Conservation (phyloP, 306 rosid species). For the Delonix regia region DNA sequence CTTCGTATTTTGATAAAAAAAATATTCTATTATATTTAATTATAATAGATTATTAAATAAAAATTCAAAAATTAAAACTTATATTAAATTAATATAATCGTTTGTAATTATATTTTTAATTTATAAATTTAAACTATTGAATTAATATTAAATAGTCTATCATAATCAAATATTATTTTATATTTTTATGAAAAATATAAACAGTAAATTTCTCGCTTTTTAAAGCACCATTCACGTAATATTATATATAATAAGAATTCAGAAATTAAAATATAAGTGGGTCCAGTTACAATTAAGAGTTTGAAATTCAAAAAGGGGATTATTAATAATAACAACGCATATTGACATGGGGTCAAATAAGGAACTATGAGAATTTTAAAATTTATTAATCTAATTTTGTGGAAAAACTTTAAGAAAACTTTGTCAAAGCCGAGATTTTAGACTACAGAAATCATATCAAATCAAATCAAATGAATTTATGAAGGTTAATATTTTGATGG, state of each 20-base stretch:
- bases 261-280: background rate
- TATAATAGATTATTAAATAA: no score
- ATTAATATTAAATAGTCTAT: no score
- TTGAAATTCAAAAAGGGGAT: conserved; percentile 24
- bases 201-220: background rate
- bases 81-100: no score
- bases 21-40: no score
- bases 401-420: background rate
- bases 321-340: background rate
- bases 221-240: background rate
- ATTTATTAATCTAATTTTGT: background rate
- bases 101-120: no score
- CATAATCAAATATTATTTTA: no score
- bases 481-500: background rate
- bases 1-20: no score
- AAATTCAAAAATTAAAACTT: no score
- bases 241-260: background rate
- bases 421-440: background rate
- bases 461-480: background rate
- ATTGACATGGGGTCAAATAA: background rate
- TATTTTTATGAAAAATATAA: no score
- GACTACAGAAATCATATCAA: background rate
- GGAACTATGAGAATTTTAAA: background rate
- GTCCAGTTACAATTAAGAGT: background rate
- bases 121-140: no score